Conservation (phyloP, 306 rosid species). For the Argentina anserina region DNA sequence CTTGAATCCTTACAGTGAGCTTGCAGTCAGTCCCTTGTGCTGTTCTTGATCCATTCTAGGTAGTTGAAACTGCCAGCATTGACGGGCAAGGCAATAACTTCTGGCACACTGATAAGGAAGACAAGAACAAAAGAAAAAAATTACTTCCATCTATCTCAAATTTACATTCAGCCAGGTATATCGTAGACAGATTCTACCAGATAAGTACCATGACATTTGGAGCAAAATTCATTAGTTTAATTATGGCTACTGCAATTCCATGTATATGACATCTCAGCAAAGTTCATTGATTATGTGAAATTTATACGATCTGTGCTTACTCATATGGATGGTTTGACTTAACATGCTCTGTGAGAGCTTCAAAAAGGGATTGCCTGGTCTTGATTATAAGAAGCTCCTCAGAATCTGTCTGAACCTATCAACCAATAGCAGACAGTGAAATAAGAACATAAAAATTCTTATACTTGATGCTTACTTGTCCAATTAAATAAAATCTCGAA, state of each 20-base stretch:
- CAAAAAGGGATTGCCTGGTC: constrained; percentile 89
- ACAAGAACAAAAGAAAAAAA: constrained; percentile 10
- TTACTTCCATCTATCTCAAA: background rate
- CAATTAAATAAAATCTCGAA: background rate
- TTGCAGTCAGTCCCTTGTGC: constrained; percentile 69
- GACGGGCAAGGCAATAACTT: constrained; percentile 87
- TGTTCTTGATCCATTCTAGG: constrained; percentile 84
- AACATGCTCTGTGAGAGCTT: constrained; percentile 74
- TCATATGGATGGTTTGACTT: constrained; percentile 77
- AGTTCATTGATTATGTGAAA: constrained; percentile 5
- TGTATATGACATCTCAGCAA: background rate
- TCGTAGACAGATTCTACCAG: background rate
- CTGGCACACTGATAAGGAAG: constrained; percentile 69
- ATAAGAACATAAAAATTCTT: constrained; percentile 18
- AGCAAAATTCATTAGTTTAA: background rate
- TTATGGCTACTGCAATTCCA: background rate
- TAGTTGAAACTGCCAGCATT: constrained; percentile 71
- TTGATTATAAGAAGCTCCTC: constrained; percentile 89
- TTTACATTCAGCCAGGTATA: background rate
- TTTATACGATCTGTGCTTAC: constrained; percentile 42
- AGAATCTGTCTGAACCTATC: constrained; percentile 70
- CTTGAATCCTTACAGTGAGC: background rate
- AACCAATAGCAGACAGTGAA: constrained; percentile 19
- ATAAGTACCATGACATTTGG: background rate
- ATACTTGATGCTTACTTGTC: background rate